These are phyloP conservation scores for Pleurotus salmoneostramineus DNA, from an alignment of 768 basidiomycete species.

Conservation along the genomic window DNA sequence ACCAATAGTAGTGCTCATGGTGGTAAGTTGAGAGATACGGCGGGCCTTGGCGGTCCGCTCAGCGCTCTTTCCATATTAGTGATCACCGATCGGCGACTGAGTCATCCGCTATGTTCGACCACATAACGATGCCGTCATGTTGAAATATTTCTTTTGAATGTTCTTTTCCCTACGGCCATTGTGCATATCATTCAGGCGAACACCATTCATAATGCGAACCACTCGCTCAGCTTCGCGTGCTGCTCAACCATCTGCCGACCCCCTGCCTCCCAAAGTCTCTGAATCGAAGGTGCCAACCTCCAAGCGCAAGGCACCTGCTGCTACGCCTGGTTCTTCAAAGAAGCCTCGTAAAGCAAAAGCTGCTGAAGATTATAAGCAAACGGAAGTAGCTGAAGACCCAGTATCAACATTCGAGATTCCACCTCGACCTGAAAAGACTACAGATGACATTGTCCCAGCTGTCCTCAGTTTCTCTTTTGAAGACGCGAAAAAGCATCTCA, in stretches of 20 bases:
- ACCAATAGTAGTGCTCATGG: not conserved
- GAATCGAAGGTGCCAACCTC: constrained; percentile 3
- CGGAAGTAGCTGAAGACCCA: constrained; percentile 10
- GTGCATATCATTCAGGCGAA: not conserved
- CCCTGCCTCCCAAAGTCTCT: constrained; percentile 6
- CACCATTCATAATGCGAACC: constrained; percentile 18
- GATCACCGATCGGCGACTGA: not conserved
- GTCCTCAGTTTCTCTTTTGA: constrained; percentile 73
- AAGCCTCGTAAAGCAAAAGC: constrained; percentile 8
- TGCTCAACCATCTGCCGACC: constrained; percentile 1
- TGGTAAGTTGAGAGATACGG: not conserved
- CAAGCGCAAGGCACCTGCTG: constrained; percentile 17
- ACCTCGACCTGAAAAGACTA: not conserved
- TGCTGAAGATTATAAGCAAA: constrained; percentile 1
- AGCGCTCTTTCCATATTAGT: too few relatives aligned
- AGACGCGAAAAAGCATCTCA: constrained; percentile 71
- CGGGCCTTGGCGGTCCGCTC: too few relatives aligned
- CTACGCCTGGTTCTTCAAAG: constrained; percentile 3
- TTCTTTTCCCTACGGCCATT: not conserved
- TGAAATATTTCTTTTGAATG: not conserved
- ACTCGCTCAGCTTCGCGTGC: constrained; percentile 27
- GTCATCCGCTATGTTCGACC: not conserved
- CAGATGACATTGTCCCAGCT: constrained; percentile 53
- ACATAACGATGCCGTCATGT: not conserved
- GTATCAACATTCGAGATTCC: constrained; percentile 12